Base-by-base conservation (phyloP, 139 green algal species). In the Trebouxia sp. region DNA sequence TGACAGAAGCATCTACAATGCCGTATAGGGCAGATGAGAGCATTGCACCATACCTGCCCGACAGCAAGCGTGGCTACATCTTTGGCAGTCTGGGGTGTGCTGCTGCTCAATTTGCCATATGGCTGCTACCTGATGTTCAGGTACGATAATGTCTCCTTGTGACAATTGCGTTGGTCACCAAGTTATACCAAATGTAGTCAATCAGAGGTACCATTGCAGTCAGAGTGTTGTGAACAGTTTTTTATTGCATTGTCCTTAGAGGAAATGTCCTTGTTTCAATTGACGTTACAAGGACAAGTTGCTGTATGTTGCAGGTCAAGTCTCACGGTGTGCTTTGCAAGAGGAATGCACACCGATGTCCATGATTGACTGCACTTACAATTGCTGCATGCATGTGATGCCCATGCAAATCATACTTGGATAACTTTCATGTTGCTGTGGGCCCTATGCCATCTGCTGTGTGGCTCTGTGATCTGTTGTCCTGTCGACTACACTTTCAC, bases 121-220 rank as follows among this genome's bases (percentile, higher is more conserved):
- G 86, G 88, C 83, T 91, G 82, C 86, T 95, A 76, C 81, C 86
- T 6, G 79, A 90, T 51, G 51, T 90, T 11, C 38, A 65, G n/a
- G 76, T 77, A 26, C 24, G 51, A 38, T 3, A 28, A 30, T 12
- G 30, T 47, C 17, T 47, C 5, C 28, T 0, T 47, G 7, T 39
- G n/a, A 43, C 20, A 20, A 24, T 26, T n/a, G 6, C 28, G 15
- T 20, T 5, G 7, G 0, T 12, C 32, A 32, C 30, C 32, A 5
- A 5, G 24, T 43, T 30, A 30, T 45, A 26, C 37, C 7, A 30
- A 75, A 22, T 47, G 28, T 22, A 22, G 65, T 22, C 10, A 37
- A 28, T 10, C 11, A 43, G 28, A 75, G 65, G 38, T 15, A 37
- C 20, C 20, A 38, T n/a, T 11, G 20, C 35, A 41, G 12, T 7